A percentile compares a stretch with the other conserved stretches of the same genome.
These are phyloP conservation scores for Sideroxylon spinosum DNA, from an alignment of 179 eudicot genomes.

Conservation along the genomic window DNA sequence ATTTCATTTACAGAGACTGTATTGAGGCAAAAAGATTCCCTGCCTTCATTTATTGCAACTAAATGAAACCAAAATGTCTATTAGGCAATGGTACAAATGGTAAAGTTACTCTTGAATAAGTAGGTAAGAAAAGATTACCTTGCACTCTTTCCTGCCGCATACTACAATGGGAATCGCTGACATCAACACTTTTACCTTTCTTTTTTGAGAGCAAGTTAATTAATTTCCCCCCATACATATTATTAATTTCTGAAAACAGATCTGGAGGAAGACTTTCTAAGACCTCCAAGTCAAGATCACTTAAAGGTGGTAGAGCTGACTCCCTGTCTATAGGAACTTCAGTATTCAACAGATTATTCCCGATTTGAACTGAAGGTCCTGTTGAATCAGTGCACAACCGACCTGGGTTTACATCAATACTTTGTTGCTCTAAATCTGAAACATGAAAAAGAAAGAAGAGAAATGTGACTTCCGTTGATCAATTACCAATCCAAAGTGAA, in stretches of 20 bases:
- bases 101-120: conserved; percentile 3
- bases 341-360: conserved; percentile 25
- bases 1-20: conserved; percentile 5
- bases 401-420: conserved; percentile 25
- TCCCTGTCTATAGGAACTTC: conserved; percentile 26
- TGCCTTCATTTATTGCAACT: conserved; percentile 25
- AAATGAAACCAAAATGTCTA: conserved; percentile 17
- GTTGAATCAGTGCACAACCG: conserved; percentile 22
- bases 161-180: conserved; percentile 14
- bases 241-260: conserved; percentile 71
- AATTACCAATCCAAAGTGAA: not conserved
- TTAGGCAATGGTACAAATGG: conserved; percentile 14
- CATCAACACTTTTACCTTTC: conserved; percentile 36
- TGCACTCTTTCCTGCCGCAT: conserved; percentile 23
- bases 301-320: conserved; percentile 54
- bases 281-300: conserved; percentile 79
- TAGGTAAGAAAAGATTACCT: conserved; percentile 29
- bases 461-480: not conserved
- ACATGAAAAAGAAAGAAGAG: conserved; percentile 3
- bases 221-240: conserved; percentile 71
- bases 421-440: conserved; percentile 20
- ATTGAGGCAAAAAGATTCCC: conserved; percentile 9
- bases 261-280: conserved; percentile 83
- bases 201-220: conserved; percentile 41
- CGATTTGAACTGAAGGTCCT: conserved; percentile 22